Percentiles rank a stretch among this genome's conserved stretches.
Evolutionary conservation across 2,329 filamentous ascomycete species (phyloP).

Genomic region (Passalora sequoiae): DNA sequence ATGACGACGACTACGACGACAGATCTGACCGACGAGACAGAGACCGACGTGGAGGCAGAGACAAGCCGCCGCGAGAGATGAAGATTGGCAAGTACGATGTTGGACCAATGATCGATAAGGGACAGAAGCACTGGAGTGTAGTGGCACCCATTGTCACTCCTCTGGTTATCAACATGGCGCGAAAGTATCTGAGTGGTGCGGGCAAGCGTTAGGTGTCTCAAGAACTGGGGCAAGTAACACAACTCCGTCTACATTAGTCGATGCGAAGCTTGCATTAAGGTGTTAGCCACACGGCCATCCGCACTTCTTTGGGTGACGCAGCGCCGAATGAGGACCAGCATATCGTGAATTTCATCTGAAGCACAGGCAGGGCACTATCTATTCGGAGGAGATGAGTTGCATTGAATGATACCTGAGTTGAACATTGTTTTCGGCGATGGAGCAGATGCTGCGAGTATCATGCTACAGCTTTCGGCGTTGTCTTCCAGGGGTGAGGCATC

Average conservation of each 20-base stretch:
- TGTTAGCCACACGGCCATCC: too few relatives aligned
- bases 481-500: neutral
- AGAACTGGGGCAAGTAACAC: neutral
- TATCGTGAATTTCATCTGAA: too few relatives aligned
- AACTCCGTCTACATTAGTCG: neutral
- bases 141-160: slow-evolving; percentile 32
- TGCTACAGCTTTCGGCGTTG: neutral
- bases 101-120: slow-evolving; percentile 31
- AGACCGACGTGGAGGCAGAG: slow-evolving; percentile 14
- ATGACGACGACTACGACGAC: slow-evolving; percentile 22
- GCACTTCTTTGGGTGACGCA: too few relatives aligned
- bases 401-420: slow-evolving; percentile 6
- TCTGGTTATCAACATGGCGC: slow-evolving; percentile 19
- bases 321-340: too few relatives aligned
- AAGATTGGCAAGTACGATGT: slow-evolving; percentile 33
- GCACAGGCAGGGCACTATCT: too few relatives aligned
- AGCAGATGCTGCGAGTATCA: neutral
- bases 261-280: too few relatives aligned
- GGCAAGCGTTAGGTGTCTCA: slow-evolving; percentile 4
- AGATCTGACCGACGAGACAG: slow-evolving; percentile 17
- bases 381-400: too few relatives aligned
- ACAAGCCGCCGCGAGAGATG: slow-evolving; percentile 26
- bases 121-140: slow-evolving; percentile 32
- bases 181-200: slow-evolving; percentile 17
- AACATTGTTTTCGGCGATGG: neutral